These are phyloP conservation scores for Umbelopsis isabellina DNA, from an alignment of 192 early-diverging fungal species.

Conservation along the genomic window DNA sequence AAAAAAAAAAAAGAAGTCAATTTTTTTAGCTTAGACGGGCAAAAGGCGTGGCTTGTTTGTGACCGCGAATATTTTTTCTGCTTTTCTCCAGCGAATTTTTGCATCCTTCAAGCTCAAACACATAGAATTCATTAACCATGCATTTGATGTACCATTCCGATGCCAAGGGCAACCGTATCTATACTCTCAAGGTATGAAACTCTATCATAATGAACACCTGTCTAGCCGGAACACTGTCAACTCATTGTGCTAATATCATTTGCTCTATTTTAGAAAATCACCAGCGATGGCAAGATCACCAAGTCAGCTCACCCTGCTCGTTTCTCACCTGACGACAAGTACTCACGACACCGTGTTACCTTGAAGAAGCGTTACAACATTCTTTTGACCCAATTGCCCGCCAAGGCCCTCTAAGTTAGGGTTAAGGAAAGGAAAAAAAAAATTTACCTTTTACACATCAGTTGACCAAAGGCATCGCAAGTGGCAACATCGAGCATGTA, in stretches of 20 bases:
- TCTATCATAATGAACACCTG: neutral
- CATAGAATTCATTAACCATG: conserved; percentile 54
- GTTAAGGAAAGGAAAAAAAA: neutral
- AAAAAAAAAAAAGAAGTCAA: conserved; percentile 18
- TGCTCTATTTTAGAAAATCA: conserved; percentile 69
- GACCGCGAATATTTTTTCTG: conserved; percentile 16
- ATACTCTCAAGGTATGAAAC: conserved; percentile 86
- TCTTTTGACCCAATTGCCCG: conserved; percentile 67
- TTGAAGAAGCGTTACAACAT: conserved; percentile 95
- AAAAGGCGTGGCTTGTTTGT: conserved; percentile 18
- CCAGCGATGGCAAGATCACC: conserved; percentile 76
- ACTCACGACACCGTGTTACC: conserved; percentile 94
- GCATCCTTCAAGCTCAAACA: neutral
- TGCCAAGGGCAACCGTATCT: conserved; percentile 84
- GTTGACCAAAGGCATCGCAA: no score
- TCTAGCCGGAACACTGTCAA: neutral
- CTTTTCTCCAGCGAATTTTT: conserved; percentile 4
- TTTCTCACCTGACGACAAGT: conserved; percentile 99
- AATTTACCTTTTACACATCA: neutral
- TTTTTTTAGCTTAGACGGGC: no score
- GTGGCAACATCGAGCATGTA: no score
- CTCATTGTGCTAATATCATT: neutral
- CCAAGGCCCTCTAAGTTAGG: conserved; percentile 25
- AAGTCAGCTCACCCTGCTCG: conserved; percentile 99
- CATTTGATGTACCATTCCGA: conserved; percentile 92